Percentiles rank a stretch among this genome's conserved stretches.
These are phyloP conservation scores for Lactarius evosmus DNA, from an alignment of 768 basidiomycete species.

Conservation along the genomic window DNA sequence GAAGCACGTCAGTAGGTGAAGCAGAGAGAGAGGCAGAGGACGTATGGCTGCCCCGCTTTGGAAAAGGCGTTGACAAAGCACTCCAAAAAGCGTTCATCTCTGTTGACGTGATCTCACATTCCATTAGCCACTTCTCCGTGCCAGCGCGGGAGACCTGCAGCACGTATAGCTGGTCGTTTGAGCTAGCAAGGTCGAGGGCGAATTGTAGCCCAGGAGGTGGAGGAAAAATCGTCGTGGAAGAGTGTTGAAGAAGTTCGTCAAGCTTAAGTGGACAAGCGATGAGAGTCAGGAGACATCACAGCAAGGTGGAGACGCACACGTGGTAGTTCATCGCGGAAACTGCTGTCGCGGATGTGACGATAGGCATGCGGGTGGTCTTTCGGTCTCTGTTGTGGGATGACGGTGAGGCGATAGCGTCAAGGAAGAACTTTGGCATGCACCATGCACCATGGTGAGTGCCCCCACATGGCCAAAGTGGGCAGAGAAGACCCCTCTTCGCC, in stretches of 20 bases:
- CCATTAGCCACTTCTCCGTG: slow-evolving; percentile 74
- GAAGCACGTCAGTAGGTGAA: background rate
- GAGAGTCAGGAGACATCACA: background rate
- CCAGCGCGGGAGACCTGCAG: slow-evolving; percentile 57
- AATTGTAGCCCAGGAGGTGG: slow-evolving; percentile 60
- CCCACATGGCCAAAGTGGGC: slow-evolving; percentile 62
- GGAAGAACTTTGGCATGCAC: slow-evolving; percentile 28
- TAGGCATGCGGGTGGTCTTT: slow-evolving; percentile 58
- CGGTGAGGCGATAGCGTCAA: slow-evolving; percentile 1
- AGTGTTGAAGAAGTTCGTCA: slow-evolving; percentile 81
- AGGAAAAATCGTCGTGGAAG: slow-evolving; percentile 63
- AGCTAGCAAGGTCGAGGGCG: slow-evolving; percentile 54
- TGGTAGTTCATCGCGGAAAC: slow-evolving; percentile 64
- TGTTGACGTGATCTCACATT: slow-evolving; percentile 65
- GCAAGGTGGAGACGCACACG: slow-evolving; percentile 49
- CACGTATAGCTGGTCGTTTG: slow-evolving; percentile 58
- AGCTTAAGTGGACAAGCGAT: slow-evolving; percentile 39
- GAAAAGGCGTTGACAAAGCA: slow-evolving; percentile 56
- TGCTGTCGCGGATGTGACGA: slow-evolving; percentile 55
- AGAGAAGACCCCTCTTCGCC: slow-evolving; percentile 52
- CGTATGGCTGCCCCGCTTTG: slow-evolving; percentile 60
- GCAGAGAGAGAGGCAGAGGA: slow-evolving; percentile 20
- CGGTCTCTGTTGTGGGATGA: slow-evolving; percentile 52
- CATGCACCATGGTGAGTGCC: slow-evolving; percentile 75
- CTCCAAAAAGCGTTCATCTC: slow-evolving; percentile 68